A percentile compares a stretch with the other conserved stretches of the same genome.
phyloP scores from a whole-genome alignment of 2,329 filamentous ascomycete genomes.

The Fusarium sp. region DNA sequence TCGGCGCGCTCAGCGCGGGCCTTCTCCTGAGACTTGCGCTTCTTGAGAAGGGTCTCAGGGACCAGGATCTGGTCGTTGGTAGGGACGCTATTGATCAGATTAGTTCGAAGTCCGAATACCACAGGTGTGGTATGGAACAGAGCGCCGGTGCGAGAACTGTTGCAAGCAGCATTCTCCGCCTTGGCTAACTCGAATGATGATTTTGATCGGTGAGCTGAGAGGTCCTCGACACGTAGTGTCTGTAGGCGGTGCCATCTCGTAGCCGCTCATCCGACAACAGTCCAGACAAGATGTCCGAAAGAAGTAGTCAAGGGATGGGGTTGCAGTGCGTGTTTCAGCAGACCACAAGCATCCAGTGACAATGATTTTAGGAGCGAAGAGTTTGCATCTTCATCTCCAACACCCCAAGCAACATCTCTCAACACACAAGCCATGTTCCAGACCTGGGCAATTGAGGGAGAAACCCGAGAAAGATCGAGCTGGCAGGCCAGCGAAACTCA shows the following conservation, averaged over 20 bases:
- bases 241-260: background rate
- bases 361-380: constrained; percentile 84
- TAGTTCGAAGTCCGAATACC: constrained; percentile 81
- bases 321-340: constrained; percentile 45
- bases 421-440: constrained; percentile 60
- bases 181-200: constrained; percentile 83
- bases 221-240: constrained; percentile 6
- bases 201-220: constrained; percentile 81
- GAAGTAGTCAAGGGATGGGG: constrained; percentile 50
- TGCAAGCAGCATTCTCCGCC: constrained; percentile 91
- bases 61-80: constrained; percentile 96
- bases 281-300: constrained; percentile 62
- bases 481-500: constrained; percentile 62
- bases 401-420: constrained; percentile 75
- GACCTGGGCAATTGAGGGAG: constrained; percentile 67
- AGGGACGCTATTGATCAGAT: constrained; percentile 83
- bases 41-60: constrained; percentile 99
- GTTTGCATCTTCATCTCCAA: constrained; percentile 78
- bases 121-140: constrained; percentile 63
- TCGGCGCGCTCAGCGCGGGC: constrained; percentile 89
- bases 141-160: constrained; percentile 94
- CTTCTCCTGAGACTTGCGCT: constrained; percentile 99
- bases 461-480: constrained; percentile 80
- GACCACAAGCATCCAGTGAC: constrained; percentile 58
- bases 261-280: constrained; percentile 81